Evolutionary conservation across 2,329 filamentous ascomycete species (phyloP), one percentile per base, ranked within the genome.

Genomic region (Massarina eburnea): DNA sequence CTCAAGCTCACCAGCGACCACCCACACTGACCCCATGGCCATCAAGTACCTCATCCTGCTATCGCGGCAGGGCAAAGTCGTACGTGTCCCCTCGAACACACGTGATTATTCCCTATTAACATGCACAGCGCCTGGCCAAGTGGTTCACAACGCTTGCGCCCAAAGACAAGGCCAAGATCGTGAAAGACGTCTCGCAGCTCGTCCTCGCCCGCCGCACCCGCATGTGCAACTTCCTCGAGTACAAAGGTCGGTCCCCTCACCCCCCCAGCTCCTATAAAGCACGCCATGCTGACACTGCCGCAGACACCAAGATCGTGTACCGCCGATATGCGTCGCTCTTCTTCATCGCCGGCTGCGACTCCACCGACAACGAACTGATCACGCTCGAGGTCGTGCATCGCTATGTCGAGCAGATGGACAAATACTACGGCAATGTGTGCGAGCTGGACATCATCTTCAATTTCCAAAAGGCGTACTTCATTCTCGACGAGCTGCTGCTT

Each of bases 321-420:
- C 91, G 94, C 64, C 90, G 94, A 71, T 99, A 99, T 74, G 94
- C 94, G 51, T 97, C 94, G 48, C 86, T 99, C 52, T 99, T 97
- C 80, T 99, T 99, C 80, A 99, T 99, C 71, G 91, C 92, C 65
- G 94, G 94, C 63, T 96, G 91, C 76, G 86, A 91, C 43, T 91
- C 91, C n/a, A 91, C 90, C 54, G 94, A 99, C 74, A 99, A 99
- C 74, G 94, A 99, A 71, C 79, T 99, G 67, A 96, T 97, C 71
- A 96, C 90, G 19, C 89, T 99, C 68, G 94, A 99, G 73, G 91
- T 99, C 68, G 95, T 99, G 64, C 94, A 99, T 73, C 90, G 94
- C 74, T 99, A 99, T 71, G 94, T 99, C 68, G 94, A 99, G 74
- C 94, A 99, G 76, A 99, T 99, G 94, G 94, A 99, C 80, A 99